Evolutionary conservation across 2,329 filamentous ascomycete genomes (phyloP).

Genomic region (Nemania sp.): DNA sequence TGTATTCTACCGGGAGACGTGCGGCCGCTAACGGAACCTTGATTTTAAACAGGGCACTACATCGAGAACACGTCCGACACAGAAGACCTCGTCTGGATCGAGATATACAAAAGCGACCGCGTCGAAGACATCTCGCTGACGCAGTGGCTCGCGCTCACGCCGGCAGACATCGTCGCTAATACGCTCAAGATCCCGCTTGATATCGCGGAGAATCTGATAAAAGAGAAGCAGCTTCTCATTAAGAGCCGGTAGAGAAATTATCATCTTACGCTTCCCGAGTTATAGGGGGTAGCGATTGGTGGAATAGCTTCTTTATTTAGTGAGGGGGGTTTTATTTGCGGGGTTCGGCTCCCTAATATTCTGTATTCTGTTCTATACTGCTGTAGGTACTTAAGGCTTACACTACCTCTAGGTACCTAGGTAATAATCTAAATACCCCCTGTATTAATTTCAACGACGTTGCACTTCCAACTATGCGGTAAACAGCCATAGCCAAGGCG

Average conservation of each 20-base stretch:
- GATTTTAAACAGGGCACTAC: conserved; percentile 66
- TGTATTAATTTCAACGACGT: neutral
- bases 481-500: neutral
- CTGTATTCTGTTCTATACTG: neutral
- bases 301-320: neutral
- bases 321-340: neutral
- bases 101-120: conserved; percentile 75
- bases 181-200: conserved; percentile 68
- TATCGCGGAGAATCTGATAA: conserved; percentile 69
- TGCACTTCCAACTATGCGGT: too few species aligned
- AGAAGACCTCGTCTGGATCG: conserved; percentile 74
- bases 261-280: neutral
- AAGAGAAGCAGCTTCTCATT: conserved; percentile 71
- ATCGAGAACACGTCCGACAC: conserved; percentile 75
- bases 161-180: conserved; percentile 70
- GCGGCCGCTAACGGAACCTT: neutral
- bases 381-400: neutral
- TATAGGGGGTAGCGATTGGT: neutral
- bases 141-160: conserved; percentile 77
- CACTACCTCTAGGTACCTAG: too few species aligned
- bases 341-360: neutral
- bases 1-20: neutral
- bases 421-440: conserved; percentile 11
- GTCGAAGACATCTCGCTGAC: conserved; percentile 75
- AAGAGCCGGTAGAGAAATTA: conserved; percentile 36